Evolutionary conservation across 768 basidiomycete species (phyloP).

Genomic region (Galerina marginata): DNA sequence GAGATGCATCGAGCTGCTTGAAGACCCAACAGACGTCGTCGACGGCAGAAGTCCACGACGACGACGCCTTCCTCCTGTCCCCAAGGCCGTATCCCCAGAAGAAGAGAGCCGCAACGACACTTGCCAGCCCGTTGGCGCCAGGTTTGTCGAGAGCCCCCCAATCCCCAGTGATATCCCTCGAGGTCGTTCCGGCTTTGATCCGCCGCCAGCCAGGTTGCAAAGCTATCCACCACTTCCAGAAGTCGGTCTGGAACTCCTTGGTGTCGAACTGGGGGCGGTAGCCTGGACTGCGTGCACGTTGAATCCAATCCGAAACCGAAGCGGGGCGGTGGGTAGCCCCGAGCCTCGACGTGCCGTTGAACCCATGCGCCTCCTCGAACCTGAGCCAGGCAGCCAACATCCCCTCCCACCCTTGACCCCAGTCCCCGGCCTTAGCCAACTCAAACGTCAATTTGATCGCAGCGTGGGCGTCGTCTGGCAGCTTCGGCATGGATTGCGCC

Average conservation of each 20-base stretch:
- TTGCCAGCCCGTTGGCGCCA: background rate
- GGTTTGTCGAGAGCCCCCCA: background rate
- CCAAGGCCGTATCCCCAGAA: background rate
- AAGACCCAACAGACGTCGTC: background rate
- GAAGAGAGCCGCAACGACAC: background rate
- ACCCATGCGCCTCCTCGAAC: background rate
- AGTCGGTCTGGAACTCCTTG: background rate
- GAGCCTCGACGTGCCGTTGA: background rate
- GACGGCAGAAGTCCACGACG: too few species aligned
- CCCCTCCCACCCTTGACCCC: background rate
- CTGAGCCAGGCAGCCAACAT: background rate
- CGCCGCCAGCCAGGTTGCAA: background rate
- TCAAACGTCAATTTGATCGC: background rate
- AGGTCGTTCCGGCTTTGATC: too few species aligned
- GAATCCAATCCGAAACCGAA: background rate
- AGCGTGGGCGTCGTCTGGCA: background rate
- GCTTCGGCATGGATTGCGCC: background rate
- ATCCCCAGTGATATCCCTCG: background rate
- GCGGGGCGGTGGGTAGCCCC: background rate
- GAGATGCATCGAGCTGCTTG: background rate
- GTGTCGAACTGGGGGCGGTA: background rate
- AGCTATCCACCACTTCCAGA: background rate
- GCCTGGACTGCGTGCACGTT: background rate
- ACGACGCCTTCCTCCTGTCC: background rate
- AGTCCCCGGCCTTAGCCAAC: background rate